These are phyloP conservation scores for Penicillium digitatum DNA, from an alignment of 2,329 filamentous ascomycete species.

Conservation along the genomic window DNA sequence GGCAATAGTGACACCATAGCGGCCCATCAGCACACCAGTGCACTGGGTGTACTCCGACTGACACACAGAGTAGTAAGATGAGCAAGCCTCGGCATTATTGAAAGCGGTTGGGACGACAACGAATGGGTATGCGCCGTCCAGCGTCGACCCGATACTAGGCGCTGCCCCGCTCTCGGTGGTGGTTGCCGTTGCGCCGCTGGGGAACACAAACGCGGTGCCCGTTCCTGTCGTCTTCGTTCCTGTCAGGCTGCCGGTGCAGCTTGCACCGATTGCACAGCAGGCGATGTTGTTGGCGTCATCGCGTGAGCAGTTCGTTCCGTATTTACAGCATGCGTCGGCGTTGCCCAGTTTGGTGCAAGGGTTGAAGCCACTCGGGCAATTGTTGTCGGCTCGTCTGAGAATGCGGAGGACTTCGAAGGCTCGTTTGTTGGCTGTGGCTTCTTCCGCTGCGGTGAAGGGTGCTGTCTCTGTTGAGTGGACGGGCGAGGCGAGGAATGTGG, in stretches of 20 bases:
- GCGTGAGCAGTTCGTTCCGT: slow-evolving; percentile 52
- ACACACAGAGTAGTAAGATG: slow-evolving; percentile 53
- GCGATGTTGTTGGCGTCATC: slow-evolving; percentile 57
- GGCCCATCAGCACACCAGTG: slow-evolving; percentile 46
- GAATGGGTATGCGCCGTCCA: slow-evolving; percentile 52
- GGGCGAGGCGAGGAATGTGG: slow-evolving; percentile 31
- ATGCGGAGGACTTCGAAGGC: slow-evolving; percentile 33
- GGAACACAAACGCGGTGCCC: slow-evolving; percentile 35
- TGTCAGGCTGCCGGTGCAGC: slow-evolving; percentile 55
- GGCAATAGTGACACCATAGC: slow-evolving; percentile 51
- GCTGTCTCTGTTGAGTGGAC: slow-evolving; percentile 29
- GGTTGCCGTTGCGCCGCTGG: slow-evolving; percentile 31
- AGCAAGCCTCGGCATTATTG: slow-evolving; percentile 49
- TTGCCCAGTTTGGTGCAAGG: slow-evolving; percentile 52
- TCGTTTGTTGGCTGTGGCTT: slow-evolving; percentile 21
- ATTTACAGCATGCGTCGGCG: slow-evolving; percentile 54
- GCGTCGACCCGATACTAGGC: slow-evolving; percentile 37
- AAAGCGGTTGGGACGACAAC: slow-evolving; percentile 53
- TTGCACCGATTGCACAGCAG: slow-evolving; percentile 57
- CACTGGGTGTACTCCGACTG: slow-evolving; percentile 47
- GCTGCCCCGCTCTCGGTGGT: slow-evolving; percentile 18
- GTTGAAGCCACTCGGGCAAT: slow-evolving; percentile 52
- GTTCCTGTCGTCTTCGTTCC: slow-evolving; percentile 22
- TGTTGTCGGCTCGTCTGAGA: slow-evolving; percentile 31
- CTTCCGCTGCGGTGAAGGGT: slow-evolving; percentile 30